Conservation (phyloP, 2,329 filamentous ascomycete species). For the Colletotrichum camelliae region DNA sequence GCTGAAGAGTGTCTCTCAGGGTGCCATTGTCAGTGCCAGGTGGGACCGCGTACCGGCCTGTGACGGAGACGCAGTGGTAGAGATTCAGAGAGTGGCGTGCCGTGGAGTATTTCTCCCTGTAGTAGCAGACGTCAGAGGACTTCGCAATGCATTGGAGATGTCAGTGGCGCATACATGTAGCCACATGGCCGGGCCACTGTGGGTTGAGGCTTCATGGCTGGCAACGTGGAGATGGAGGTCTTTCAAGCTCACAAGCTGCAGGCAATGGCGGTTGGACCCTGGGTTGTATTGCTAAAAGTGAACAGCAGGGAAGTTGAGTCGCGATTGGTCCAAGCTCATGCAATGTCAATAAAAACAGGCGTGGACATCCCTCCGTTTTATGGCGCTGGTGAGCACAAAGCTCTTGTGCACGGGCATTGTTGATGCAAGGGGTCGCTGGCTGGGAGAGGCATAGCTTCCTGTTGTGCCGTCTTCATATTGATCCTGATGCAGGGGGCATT, state of each 20-base stretch:
- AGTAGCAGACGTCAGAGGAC: slow-evolving; percentile 2
- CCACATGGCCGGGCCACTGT: slow-evolving; percentile 11
- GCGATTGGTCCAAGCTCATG: not conserved
- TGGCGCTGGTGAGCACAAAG: not conserved
- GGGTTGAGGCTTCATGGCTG: not conserved
- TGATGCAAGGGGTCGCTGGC: not conserved
- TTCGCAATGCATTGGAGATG: not conserved
- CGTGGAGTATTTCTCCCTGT: slow-evolving; percentile 50
- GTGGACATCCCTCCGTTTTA: not conserved
- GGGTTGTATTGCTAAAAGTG: not conserved
- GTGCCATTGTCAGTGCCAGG: not conserved
- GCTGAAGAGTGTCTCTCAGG: slow-evolving; percentile 31
- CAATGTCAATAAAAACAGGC: not conserved
- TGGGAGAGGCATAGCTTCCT: not conserved
- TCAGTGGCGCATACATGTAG: not conserved
- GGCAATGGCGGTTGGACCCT: not conserved
- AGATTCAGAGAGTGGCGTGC: slow-evolving; percentile 52
- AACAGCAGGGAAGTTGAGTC: not conserved
- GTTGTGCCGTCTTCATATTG: not conserved
- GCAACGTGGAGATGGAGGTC: not conserved
- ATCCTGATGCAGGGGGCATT: not conserved
- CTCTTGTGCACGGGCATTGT: not conserved
- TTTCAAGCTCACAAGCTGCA: not conserved
- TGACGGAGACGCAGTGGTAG: slow-evolving; percentile 51
- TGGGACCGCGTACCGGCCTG: slow-evolving; percentile 45